A percentile compares a stretch with the other conserved stretches of the same genome.
Conservation (phyloP, 331 rosid genomes). For the Prunus yedoensis region DNA sequence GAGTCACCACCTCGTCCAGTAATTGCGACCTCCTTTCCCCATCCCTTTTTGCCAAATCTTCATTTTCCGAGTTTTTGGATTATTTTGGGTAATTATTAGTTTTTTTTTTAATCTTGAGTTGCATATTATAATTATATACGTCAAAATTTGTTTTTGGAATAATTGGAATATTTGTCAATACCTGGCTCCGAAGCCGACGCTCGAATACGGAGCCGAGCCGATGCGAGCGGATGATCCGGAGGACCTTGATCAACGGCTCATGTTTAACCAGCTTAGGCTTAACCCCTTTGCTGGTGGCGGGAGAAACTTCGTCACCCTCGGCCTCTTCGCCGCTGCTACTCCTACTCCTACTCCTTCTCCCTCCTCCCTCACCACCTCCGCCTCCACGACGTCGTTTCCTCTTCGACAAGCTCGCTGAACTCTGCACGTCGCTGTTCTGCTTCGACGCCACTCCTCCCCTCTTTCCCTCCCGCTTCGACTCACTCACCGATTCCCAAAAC, state of each 20-base stretch:
- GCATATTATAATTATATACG: not conserved
- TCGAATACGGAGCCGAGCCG: slow-evolving; percentile 56
- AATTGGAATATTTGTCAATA: slow-evolving; percentile 24
- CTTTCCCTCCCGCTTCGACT: slow-evolving; percentile 32
- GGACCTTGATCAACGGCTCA: slow-evolving; percentile 48
- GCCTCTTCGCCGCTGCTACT: slow-evolving; percentile 53
- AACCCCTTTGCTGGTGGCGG: slow-evolving; percentile 39
- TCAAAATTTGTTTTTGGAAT: slow-evolving; percentile 3
- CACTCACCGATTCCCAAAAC: slow-evolving; percentile 32
- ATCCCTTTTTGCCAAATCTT: not conserved
- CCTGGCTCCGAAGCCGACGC: slow-evolving; percentile 67
- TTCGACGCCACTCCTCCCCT: slow-evolving; percentile 20
- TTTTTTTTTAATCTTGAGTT: not conserved
- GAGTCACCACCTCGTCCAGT: slow-evolving; percentile 1
- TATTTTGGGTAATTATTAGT: not conserved
- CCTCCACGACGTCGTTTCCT: slow-evolving; percentile 37
- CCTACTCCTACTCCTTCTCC: not conserved
- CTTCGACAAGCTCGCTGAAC: slow-evolving; percentile 45
- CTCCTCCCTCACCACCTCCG: not conserved
- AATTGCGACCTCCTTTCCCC: not conserved
- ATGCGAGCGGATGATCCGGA: slow-evolving; percentile 42
- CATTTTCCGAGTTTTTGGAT: not conserved
- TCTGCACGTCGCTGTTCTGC: slow-evolving; percentile 54
- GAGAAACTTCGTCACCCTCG: slow-evolving; percentile 50
- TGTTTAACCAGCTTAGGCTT: slow-evolving; percentile 38